A percentile compares a stretch with the other conserved stretches of the same genome.
Conservation (phyloP, 805 yeast genomes). For the Yamadazyma insecticola region DNA sequence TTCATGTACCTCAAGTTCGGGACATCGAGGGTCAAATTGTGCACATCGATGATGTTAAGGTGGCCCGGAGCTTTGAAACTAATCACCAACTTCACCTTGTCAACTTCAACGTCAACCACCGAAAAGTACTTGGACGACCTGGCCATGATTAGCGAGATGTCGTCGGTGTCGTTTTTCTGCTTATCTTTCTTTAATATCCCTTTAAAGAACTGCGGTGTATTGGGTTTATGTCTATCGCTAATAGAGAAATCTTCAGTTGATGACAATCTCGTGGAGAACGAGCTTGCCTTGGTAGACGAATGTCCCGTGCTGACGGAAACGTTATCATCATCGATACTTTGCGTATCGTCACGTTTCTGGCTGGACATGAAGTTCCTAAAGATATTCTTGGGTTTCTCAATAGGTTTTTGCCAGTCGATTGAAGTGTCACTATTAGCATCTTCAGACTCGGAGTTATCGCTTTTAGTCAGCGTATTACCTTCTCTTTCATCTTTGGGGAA, state of each 20-base stretch:
- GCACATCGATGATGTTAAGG: constrained; percentile 68
- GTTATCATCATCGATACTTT: too few species aligned
- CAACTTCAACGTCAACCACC: constrained; percentile 31
- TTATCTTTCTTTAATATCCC: constrained; percentile 2
- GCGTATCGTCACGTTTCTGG: too few species aligned
- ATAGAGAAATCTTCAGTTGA: constrained; percentile 10
- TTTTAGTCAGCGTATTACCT: neutral
- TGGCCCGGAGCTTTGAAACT: constrained; percentile 76
- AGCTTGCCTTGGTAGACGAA: constrained; percentile 5
- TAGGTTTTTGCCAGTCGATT: too few species aligned
- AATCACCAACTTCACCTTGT: constrained; percentile 44
- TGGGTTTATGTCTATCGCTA: too few species aligned
- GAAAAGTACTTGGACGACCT: constrained; percentile 42
- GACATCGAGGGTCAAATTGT: constrained; percentile 60
- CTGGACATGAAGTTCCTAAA: constrained; percentile 6
- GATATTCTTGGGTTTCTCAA: constrained; percentile 10
- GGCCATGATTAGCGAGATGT: constrained; percentile 35
- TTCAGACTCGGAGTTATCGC: neutral
- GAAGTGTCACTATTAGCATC: too few species aligned
- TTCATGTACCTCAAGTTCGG: constrained; percentile 51
- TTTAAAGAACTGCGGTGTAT: constrained; percentile 1
- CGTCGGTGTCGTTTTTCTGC: constrained; percentile 20
- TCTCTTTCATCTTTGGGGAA: constrained; percentile 48
- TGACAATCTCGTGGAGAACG: constrained; percentile 10
- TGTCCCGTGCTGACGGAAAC: too few species aligned